A percentile compares a stretch with the other conserved stretches of the same genome.
Evolutionary conservation across 208 protist genomes (phyloP).

Genomic region (Crithidia sp.): DNA sequence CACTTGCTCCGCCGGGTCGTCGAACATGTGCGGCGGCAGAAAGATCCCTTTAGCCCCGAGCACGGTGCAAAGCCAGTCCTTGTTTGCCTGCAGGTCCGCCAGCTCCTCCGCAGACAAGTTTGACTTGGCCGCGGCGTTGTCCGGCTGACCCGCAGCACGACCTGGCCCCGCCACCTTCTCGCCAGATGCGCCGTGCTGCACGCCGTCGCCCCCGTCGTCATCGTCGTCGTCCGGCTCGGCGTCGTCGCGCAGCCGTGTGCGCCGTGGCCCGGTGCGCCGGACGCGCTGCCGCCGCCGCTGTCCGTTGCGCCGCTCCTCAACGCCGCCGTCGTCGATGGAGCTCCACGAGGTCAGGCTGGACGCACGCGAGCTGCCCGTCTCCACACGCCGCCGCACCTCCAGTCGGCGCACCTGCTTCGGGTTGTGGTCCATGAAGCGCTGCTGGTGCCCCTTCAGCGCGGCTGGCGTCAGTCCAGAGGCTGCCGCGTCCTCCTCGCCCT

Average conservation of each 20-base stretch:
- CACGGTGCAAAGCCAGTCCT: conserved; percentile 43
- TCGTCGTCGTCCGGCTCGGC: background rate
- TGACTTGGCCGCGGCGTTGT: background rate
- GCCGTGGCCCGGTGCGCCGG: conserved; percentile 23
- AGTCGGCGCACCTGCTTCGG: conserved; percentile 42
- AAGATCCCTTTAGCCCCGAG: conserved; percentile 54
- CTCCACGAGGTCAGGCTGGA: conserved; percentile 48
- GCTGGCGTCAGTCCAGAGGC: background rate
- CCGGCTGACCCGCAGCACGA: background rate
- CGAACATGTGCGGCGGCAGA: conserved; percentile 42
- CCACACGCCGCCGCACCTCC: conserved; percentile 28
- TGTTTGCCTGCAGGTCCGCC: conserved; percentile 38
- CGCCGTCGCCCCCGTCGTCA: background rate
- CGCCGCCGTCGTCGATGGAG: conserved; percentile 32
- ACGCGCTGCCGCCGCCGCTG: conserved; percentile 23
- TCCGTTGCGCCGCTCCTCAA: conserved; percentile 22
- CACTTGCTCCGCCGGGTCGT: conserved; percentile 39
- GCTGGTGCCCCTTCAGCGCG: conserved; percentile 8
- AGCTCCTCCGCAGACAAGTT: conserved; percentile 39
- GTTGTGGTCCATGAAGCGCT: conserved; percentile 33
- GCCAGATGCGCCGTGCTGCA: background rate
- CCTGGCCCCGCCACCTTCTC: background rate
- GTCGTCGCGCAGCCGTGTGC: background rate
- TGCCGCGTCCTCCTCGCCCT: background rate
- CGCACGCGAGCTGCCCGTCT: conserved; percentile 17